phyloP scores from a whole-genome alignment of 2,329 filamentous ascomycete species.

The Exophiala aquamarina region DNA sequence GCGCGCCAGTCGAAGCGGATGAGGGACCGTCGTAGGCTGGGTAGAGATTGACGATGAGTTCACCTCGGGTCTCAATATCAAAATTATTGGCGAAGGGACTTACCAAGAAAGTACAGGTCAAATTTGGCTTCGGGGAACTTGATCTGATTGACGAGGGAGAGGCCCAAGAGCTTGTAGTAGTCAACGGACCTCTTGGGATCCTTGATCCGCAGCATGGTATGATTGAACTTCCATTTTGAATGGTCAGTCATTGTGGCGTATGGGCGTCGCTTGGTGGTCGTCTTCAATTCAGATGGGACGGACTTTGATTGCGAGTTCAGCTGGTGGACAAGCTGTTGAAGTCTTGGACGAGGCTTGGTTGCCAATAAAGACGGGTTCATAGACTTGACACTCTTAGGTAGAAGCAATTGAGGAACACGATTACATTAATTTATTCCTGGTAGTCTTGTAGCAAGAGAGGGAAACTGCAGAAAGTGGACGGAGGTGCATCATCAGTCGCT shows the following conservation, averaged over 20 bases:
- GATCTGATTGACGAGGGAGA: slow-evolving; percentile 79
- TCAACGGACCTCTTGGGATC: slow-evolving; percentile 66
- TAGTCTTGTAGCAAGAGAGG: too few species aligned
- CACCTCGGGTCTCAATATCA: too few species aligned
- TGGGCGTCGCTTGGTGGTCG: not conserved
- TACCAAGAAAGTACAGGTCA: slow-evolving; percentile 81
- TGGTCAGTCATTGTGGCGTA: slow-evolving; percentile 28
- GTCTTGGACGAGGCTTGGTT: not conserved
- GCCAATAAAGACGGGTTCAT: not conserved
- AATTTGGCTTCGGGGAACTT: slow-evolving; percentile 86
- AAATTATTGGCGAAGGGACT: too few species aligned
- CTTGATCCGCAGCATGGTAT: slow-evolving; percentile 83
- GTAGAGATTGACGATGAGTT: not conserved
- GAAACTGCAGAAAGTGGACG: too few species aligned
- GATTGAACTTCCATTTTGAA: slow-evolving; percentile 65
- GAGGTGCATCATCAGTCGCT: too few species aligned
- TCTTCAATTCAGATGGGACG: not conserved
- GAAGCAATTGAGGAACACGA: too few species aligned
- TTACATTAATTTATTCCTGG: too few species aligned
- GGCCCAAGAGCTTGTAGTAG: slow-evolving; percentile 91
- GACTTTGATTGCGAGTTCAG: not conserved
- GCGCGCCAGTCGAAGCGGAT: slow-evolving; percentile 70
- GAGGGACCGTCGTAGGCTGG: slow-evolving; percentile 73
- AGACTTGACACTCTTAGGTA: not conserved
- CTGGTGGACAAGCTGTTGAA: slow-evolving; percentile 2